Percentiles rank a stretch among this genome's conserved stretches.
Evolutionary conservation across 495 filamentous ascomycete genomes (phyloP).

Genomic region (Clohesyomyces aquaticus): DNA sequence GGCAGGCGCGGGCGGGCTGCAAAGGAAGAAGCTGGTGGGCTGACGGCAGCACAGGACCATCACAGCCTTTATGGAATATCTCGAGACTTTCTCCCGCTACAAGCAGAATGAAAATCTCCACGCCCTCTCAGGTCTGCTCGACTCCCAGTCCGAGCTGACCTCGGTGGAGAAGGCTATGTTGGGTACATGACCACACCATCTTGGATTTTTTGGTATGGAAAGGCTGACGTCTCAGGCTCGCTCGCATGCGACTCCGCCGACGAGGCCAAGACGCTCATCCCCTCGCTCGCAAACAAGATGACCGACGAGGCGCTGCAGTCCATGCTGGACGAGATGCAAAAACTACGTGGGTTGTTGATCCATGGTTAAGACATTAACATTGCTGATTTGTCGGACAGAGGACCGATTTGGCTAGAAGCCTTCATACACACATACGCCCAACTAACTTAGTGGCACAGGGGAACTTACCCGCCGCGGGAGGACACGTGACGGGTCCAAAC

Average conservation of each 20-base stretch:
- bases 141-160: constrained; percentile 74
- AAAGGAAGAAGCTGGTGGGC: no score
- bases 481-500: not conserved
- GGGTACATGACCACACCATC: constrained; percentile 56
- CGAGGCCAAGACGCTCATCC: constrained; percentile 95
- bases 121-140: constrained; percentile 81
- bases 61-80: constrained; percentile 83
- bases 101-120: constrained; percentile 92
- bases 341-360: constrained; percentile 47
- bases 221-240: constrained; percentile 60
- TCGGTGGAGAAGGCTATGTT: constrained; percentile 93
- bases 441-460: no score
- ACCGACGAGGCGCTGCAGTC: constrained; percentile 83
- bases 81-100: constrained; percentile 91
- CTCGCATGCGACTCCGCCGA: constrained; percentile 90
- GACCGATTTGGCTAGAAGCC: constrained; percentile 16
- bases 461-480: not conserved
- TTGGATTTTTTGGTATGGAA: not conserved
- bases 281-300: constrained; percentile 86
- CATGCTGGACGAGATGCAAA: constrained; percentile 85
- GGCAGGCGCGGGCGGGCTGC: no score
- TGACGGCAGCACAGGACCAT: constrained; percentile 55
- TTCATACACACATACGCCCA: not conserved
- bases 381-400: constrained; percentile 19
- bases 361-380: not conserved